Percentiles rank a stretch among this genome's conserved stretches.
phyloP scores from a whole-genome alignment of 768 basidiomycete species.

The Mrakia gelida region DNA sequence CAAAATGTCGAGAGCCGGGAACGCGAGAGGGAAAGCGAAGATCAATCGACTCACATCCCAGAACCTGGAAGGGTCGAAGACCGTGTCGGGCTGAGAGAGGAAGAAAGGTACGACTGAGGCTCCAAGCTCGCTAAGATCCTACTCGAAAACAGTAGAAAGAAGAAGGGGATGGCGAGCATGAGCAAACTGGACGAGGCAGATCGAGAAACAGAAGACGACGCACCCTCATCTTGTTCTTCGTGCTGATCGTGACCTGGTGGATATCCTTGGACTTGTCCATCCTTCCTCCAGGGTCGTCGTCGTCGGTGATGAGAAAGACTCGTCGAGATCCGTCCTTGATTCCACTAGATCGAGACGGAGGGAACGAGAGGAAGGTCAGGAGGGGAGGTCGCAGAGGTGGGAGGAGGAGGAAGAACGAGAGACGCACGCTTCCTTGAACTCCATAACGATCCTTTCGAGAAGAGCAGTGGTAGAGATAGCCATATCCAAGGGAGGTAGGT shows the following conservation, averaged over 20 bases:
- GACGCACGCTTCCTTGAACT: conserved; percentile 79
- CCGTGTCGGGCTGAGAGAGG: conserved; percentile 62
- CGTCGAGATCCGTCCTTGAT: conserved; percentile 58
- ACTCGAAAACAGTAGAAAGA: conserved; percentile 14
- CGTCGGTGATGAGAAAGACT: conserved; percentile 87
- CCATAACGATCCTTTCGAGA: conserved; percentile 83
- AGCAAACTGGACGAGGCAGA: conserved; percentile 10
- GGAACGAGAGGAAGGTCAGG: neutral
- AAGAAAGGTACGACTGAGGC: conserved; percentile 83
- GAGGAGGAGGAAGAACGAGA: neutral
- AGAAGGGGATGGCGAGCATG: conserved; percentile 41
- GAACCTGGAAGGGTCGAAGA: conserved; percentile 70
- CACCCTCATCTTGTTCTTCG: conserved; percentile 37
- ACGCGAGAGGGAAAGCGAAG: neutral
- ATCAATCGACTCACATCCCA: conserved; percentile 57
- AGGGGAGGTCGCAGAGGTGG: neutral
- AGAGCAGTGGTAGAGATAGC: conserved; percentile 49
- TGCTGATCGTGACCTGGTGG: conserved; percentile 38
- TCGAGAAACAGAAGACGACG: neutral
- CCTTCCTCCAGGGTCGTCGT: conserved; percentile 60
- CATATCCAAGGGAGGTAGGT: conserved; percentile 7
- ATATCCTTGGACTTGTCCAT: conserved; percentile 27
- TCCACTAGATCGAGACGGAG: neutral
- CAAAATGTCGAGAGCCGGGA: too few relatives aligned
- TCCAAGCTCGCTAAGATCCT: conserved; percentile 80